Base-by-base conservation (phyloP, 495 filamentous ascomycete species). In the Podospora pseudocomata region DNA sequence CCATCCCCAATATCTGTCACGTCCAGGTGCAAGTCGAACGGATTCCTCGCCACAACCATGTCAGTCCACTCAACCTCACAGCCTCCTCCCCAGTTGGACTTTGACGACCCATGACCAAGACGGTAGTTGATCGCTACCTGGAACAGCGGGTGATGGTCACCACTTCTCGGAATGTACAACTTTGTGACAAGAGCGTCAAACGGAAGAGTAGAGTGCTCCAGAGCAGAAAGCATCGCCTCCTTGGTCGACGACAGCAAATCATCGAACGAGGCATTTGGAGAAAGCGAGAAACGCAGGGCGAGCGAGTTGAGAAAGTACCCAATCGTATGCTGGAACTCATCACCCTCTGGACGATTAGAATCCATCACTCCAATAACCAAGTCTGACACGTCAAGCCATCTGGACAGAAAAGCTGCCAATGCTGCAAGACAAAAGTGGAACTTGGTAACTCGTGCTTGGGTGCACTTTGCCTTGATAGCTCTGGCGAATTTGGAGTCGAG, bases 21-120 rank as follows among this genome's bases (percentile, higher is more conserved):
- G 13, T 77, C 75, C 16, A 77, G 64, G n/a, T 63, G 34, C 2
- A 76, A 39, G 54, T 75, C 76, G 49, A 76, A 77, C 18, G 58
- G 39, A 13, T 49, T 49, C 39, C 39, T 49, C 13, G 39, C 39
- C 39, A 49, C 39, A 11, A 49, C 13, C 39, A 49, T 49, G 9
- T 49, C 39, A 49, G 39, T 49, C 39, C 39, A 49, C 39, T 49
- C 39, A 11, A 49, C 39, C 39, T 49, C 39, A 16, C 39, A 49
- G 15, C 39, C 39, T 13, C 13, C 39, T 49, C 39, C 39, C 39
- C 39, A 49, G 39, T 13, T 11, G 1, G 39, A 49, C 39, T 0
- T 49, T 18, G 39, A 49, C 7, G 39, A 49, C 39, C 13, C 39
- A 16, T 49, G 39, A 13, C 39, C 39, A 5, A 49, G 39, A 3